Evolutionary conservation across 2,329 filamentous ascomycete genomes (phyloP), one percentile per base, ranked within the genome.

Genomic region (Ascosphaera apis): DNA sequence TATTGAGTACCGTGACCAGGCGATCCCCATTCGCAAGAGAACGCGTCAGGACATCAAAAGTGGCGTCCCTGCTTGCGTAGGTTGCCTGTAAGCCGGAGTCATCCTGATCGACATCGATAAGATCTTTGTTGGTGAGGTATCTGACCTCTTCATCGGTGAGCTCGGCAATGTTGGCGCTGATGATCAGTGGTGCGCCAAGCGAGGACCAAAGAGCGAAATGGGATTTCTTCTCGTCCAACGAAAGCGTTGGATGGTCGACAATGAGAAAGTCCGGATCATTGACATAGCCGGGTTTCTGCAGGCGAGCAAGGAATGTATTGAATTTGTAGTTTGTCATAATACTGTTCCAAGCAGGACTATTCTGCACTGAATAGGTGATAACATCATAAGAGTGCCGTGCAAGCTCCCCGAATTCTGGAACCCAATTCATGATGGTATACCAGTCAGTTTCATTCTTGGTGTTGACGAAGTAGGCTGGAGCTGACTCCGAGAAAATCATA

Each of bases 141-240:
- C 46, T 42, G 5, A 60, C 37, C 9, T 55, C 54, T 2, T 52
- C 49, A 3, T 47, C 41, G 3, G 46, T 47, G 4, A 60, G 43
- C 3, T 36, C 50, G 1, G 57, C 53, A 5, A 62, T 52, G 39
- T 57, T 53, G 1, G 58, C 55, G 37, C 63, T 61, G 35, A 66
- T 61, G 31, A 66, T 54, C 11, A 67, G 41, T 1, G 62, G 62
- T 8, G 55, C 57, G 36, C 60, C 62, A 37, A 65, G 53, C 1
- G 59, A 60, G 0, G 60, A 57, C 63, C 63, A 67, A n/a, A 66
- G 46, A 1, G 56, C 56, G 36, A 66, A 66, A 35, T 66, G 63
- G 1, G 57, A 58, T 15, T 57, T 50, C 36, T 56, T 56, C 46
- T 67, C 61, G 2, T 52, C 52, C 6, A 48, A 28, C 0, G 53